A percentile compares a stretch with the other conserved stretches of the same genome.
Conservation (phyloP, 305 asterid genomes). For the Galium porrigens region DNA sequence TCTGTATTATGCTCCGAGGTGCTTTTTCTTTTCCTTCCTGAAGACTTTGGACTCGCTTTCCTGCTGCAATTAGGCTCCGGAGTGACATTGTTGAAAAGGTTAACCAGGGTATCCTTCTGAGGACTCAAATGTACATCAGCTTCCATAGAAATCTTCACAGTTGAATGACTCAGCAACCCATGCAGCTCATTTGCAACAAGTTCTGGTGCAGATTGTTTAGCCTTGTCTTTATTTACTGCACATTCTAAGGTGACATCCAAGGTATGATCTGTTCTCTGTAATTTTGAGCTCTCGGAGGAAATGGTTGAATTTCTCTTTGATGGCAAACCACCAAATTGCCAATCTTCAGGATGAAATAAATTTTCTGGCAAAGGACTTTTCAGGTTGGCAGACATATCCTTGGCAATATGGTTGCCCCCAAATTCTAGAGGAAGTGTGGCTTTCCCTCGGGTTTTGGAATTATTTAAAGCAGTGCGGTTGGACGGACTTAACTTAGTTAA, state of each 20-base stretch:
- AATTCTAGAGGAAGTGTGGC: slow-evolving; percentile 23
- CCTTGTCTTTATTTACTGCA: slow-evolving; percentile 16
- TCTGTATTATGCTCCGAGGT: slow-evolving; percentile 13
- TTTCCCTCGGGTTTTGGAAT: slow-evolving; percentile 24
- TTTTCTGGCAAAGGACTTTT: slow-evolving; percentile 29
- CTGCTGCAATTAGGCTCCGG: slow-evolving; percentile 23
- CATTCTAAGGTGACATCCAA: slow-evolving; percentile 19
- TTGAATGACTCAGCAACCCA: slow-evolving; percentile 19
- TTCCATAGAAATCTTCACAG: slow-evolving; percentile 14
- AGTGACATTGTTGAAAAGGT: slow-evolving; percentile 5
- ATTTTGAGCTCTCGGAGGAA: slow-evolving; percentile 27
- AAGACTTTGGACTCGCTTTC: slow-evolving; percentile 20
- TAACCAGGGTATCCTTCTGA: slow-evolving; percentile 18
- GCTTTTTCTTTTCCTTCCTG: slow-evolving; percentile 21
- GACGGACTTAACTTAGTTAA: slow-evolving; percentile 26
- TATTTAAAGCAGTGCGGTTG: slow-evolving; percentile 24
- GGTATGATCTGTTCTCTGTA: slow-evolving; percentile 22
- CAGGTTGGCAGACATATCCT: slow-evolving; percentile 19
- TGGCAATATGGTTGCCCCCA: slow-evolving; percentile 17
- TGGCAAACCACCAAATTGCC: slow-evolving; percentile 18
- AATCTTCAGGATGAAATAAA: slow-evolving; percentile 24
- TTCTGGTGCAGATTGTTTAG: slow-evolving; percentile 22
- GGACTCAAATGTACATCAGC: slow-evolving; percentile 21
- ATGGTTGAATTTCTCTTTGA: slow-evolving; percentile 28
- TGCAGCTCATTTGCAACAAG: slow-evolving; percentile 17